A percentile compares a stretch with the other conserved stretches of the same genome.
Evolutionary conservation across 495 filamentous ascomycete genomes (phyloP).

Genomic region (Acidomyces sp.): DNA sequence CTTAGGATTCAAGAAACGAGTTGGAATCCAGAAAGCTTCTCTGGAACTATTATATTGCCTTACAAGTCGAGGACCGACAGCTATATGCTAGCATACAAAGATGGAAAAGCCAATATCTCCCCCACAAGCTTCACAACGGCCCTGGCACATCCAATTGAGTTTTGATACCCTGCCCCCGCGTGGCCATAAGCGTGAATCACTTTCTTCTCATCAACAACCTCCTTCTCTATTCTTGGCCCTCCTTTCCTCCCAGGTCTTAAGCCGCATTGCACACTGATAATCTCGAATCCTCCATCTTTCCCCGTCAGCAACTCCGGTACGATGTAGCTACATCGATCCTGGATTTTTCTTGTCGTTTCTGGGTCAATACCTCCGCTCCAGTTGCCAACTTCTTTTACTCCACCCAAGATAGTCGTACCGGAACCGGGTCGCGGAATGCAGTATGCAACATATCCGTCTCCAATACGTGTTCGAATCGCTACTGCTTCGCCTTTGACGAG

Average conservation of each 20-base stretch:
- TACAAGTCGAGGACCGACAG: too few species aligned
- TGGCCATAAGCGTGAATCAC: constrained; percentile 23
- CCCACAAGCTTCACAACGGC: constrained; percentile 10
- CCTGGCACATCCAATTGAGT: constrained; percentile 16
- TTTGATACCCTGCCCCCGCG: constrained; percentile 22
- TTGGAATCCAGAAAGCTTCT: background rate
- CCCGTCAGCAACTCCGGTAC: constrained; percentile 28
- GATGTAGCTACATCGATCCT: constrained; percentile 21
- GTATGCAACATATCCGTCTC: constrained; percentile 20
- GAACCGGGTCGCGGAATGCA: constrained; percentile 29
- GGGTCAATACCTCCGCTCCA: constrained; percentile 27
- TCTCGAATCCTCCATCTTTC: constrained; percentile 28
- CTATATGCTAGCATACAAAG: too few species aligned
- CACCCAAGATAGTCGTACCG: constrained; percentile 29
- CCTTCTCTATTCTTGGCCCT: constrained; percentile 27
- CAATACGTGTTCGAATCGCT: constrained; percentile 12
- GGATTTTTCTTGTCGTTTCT: constrained; percentile 26
- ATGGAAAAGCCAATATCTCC: too few species aligned
- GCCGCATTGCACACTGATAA: constrained; percentile 30
- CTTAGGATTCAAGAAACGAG: background rate
- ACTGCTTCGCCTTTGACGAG: constrained; percentile 23
- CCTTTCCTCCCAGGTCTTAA: constrained; percentile 28
- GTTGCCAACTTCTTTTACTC: constrained; percentile 26
- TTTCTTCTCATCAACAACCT: constrained; percentile 17
- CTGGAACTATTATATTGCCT: too few species aligned